These are phyloP conservation scores for Glebionis coronaria DNA, from an alignment of 129 eudicot genomes.

Conservation along the genomic window DNA sequence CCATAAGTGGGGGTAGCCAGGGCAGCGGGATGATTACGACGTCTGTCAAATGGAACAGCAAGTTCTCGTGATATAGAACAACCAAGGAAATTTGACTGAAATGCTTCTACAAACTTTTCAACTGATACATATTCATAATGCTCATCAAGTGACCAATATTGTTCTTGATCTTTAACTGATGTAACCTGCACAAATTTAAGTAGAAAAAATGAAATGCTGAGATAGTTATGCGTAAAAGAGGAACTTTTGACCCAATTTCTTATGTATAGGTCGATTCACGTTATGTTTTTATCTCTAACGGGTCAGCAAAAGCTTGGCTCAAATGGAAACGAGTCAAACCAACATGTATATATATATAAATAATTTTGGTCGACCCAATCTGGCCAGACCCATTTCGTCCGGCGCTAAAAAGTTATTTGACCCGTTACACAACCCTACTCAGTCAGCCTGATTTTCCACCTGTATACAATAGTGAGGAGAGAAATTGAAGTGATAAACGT, in stretches of 20 bases:
- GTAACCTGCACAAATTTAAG: conserved; percentile 51
- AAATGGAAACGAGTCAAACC: background rate
- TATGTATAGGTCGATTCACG: background rate
- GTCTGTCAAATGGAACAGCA: conserved; percentile 49
- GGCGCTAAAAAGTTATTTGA: background rate
- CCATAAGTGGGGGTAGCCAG: conserved; percentile 58
- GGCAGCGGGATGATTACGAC: conserved; percentile 61
- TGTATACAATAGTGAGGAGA: background rate
- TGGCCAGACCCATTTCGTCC: background rate
- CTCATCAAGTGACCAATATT: conserved; percentile 66
- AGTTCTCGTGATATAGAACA: conserved; percentile 48
- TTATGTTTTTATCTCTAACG: background rate
- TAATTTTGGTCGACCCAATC: background rate
- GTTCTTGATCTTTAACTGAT: conserved; percentile 82
- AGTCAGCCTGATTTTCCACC: background rate
- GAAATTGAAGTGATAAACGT: conserved; percentile 18
- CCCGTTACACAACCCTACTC: background rate
- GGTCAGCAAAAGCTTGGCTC: background rate
- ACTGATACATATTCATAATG: conserved; percentile 54
- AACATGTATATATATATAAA: background rate
- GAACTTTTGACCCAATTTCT: background rate
- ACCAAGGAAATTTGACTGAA: conserved; percentile 62
- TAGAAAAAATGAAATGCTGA: background rate
- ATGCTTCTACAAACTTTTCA: conserved; percentile 70
- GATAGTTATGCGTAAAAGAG: background rate